phyloP scores from a whole-genome alignment of 768 basidiomycete species.

The Hericium erinaceus region DNA sequence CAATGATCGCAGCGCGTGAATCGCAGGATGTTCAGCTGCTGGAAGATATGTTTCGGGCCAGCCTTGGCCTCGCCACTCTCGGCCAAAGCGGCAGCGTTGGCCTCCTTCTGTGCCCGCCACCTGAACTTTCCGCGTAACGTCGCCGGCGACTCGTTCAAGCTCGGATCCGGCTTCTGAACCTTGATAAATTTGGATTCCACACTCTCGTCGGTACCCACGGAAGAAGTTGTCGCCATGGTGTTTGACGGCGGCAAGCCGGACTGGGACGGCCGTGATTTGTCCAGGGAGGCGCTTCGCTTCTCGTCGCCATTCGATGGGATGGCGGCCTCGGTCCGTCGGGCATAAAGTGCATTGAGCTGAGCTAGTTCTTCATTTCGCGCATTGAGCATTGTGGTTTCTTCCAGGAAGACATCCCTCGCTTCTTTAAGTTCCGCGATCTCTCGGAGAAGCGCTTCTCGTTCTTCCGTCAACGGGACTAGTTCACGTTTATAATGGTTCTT shows the following conservation, averaged over 20 bases:
- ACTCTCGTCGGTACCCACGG: constrained; percentile 35
- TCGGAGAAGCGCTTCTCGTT: constrained; percentile 68
- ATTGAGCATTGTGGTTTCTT: constrained; percentile 87
- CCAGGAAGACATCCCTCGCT: constrained; percentile 76
- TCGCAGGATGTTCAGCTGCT: constrained; percentile 78
- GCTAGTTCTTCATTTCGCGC: constrained; percentile 89
- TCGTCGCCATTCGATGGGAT: neutral
- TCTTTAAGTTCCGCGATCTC: constrained; percentile 85
- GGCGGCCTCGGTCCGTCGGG: constrained; percentile 58
- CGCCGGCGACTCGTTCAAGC: constrained; percentile 31
- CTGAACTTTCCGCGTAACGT: constrained; percentile 31
- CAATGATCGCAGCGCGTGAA: constrained; percentile 94
- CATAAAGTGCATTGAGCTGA: constrained; percentile 76
- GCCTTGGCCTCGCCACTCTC: constrained; percentile 17
- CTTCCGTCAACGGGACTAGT: constrained; percentile 71
- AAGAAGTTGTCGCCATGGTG: constrained; percentile 5
- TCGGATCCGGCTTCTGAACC: constrained; percentile 21
- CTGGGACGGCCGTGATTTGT: neutral
- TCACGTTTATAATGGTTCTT: constrained; percentile 84
- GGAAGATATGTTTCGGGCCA: constrained; percentile 69
- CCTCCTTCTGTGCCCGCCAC: constrained; percentile 60
- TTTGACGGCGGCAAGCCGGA: neutral
- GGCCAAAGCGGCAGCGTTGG: constrained; percentile 33
- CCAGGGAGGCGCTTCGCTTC: constrained; percentile 4
- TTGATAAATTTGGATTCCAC: constrained; percentile 34